Conservation (phyloP, 148 eudicot species). For the Polygonum maritimum region DNA sequence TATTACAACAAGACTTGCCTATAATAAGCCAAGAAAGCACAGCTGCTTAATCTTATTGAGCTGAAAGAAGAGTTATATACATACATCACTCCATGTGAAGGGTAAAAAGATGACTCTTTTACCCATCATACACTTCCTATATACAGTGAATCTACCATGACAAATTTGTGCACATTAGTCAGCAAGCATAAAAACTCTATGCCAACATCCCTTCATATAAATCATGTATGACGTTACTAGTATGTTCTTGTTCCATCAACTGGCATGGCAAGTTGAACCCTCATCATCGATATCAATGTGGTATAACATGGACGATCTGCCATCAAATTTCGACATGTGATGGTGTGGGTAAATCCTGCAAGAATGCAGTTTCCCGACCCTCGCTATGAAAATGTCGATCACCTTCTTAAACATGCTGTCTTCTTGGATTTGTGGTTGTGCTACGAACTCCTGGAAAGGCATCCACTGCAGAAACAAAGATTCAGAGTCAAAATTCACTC, state of each 20-base stretch:
- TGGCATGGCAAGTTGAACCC: conserved; percentile 36
- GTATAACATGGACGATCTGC: conserved; percentile 56
- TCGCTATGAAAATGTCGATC: conserved; percentile 52
- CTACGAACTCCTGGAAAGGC: conserved; percentile 64
- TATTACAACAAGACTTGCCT: no score
- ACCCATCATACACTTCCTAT: not conserved
- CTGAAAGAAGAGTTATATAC: not conserved
- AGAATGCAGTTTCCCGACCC: conserved; percentile 48
- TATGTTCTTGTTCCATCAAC: conserved; percentile 10
- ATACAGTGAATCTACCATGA: not conserved
- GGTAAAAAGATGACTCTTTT: not conserved
- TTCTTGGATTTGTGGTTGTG: conserved; percentile 60
- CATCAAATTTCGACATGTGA: conserved; percentile 61
- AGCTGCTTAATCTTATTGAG: not conserved
- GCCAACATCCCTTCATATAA: not conserved
- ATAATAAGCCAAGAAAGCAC: not conserved
- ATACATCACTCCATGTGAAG: not conserved
- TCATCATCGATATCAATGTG: conserved; percentile 43
- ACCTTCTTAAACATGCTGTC: conserved; percentile 75
- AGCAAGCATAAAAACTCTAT: not conserved
- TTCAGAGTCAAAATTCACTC: not conserved
- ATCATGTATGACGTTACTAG: not conserved
- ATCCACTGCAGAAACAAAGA: conserved; percentile 57
- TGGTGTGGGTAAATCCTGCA: conserved; percentile 65
- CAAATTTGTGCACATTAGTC: not conserved